A percentile compares a stretch with the other conserved stretches of the same genome.
These are phyloP conservation scores for Hamamelis virginiana DNA, from an alignment of 164 flowering plant genomes.

Conservation along the genomic window DNA sequence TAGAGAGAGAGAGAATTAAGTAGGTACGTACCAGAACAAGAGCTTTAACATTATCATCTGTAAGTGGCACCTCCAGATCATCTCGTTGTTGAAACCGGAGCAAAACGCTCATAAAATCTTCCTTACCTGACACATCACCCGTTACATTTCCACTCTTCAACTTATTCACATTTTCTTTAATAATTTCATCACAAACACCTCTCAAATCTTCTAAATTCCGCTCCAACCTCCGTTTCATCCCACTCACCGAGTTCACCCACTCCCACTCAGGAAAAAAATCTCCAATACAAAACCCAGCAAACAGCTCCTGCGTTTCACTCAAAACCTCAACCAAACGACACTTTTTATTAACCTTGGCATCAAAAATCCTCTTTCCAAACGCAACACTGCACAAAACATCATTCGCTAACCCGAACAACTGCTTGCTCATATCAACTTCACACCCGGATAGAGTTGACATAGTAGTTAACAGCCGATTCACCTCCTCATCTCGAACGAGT, in stretches of 20 bases:
- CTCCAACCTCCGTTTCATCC: slow-evolving; percentile 38
- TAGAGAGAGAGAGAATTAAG: slow-evolving; percentile 1
- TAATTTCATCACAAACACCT: slow-evolving; percentile 44
- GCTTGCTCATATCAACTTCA: slow-evolving; percentile 35
- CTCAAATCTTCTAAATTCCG: slow-evolving; percentile 35
- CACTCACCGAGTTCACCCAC: slow-evolving; percentile 46
- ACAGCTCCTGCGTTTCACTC: slow-evolving; percentile 48
- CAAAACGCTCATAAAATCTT: slow-evolving; percentile 57
- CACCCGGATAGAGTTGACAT: slow-evolving; percentile 16
- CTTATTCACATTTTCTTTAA: slow-evolving; percentile 26
- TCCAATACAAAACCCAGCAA: slow-evolving; percentile 47
- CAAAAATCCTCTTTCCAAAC: slow-evolving; percentile 48
- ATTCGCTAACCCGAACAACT: slow-evolving; percentile 38
- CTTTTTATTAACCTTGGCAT: slow-evolving; percentile 7
- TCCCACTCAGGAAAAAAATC: slow-evolving; percentile 56
- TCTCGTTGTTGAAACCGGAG: slow-evolving; percentile 34
- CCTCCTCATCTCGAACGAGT: slow-evolving; percentile 42
- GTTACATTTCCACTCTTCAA: background rate
- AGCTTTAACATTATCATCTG: slow-evolving; percentile 59
- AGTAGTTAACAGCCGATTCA: slow-evolving; percentile 20
- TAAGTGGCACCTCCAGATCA: slow-evolving; percentile 48
- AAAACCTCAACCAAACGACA: slow-evolving; percentile 34
- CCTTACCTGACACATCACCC: slow-evolving; percentile 6
- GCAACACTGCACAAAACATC: slow-evolving; percentile 63
- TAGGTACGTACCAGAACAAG: slow-evolving; percentile 40